Percentiles rank a stretch among this genome's conserved stretches.
phyloP scores from a whole-genome alignment of 1,284 basidiomycete genomes.

The Irpex lacteus region DNA sequence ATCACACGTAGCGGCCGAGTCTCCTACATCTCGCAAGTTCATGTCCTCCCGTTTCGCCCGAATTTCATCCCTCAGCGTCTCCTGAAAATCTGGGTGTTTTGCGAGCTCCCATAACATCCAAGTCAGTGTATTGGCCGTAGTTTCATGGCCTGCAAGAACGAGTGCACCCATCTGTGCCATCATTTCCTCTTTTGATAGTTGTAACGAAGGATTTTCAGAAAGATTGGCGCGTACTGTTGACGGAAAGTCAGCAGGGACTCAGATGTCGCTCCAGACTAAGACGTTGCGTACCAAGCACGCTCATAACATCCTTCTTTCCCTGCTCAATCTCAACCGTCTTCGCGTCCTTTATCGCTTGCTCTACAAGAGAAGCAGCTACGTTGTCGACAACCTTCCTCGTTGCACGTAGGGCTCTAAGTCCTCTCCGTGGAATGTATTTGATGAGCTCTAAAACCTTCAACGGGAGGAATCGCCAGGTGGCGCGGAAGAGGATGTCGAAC shows the following conservation, averaged over 20 bases:
- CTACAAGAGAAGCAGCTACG: slow-evolving; percentile 5
- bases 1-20: slow-evolving; percentile 15
- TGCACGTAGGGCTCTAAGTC: slow-evolving; percentile 23
- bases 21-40: background rate
- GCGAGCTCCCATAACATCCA: slow-evolving; percentile 44
- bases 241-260: too few species aligned
- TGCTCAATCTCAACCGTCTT: slow-evolving; percentile 10
- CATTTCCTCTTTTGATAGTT: slow-evolving; percentile 45
- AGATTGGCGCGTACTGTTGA: slow-evolving; percentile 50
- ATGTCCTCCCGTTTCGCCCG: slow-evolving; percentile 30
- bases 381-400: slow-evolving; percentile 21
- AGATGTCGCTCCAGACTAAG: background rate
- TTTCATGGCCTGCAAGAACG: slow-evolving; percentile 46
- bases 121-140: slow-evolving; percentile 40
- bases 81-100: slow-evolving; percentile 36
- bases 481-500: background rate
- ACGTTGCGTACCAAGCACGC: slow-evolving; percentile 19
- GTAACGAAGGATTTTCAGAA: slow-evolving; percentile 40
- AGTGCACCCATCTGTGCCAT: slow-evolving; percentile 49
- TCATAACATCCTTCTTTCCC: slow-evolving; percentile 27
- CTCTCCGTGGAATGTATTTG: slow-evolving; percentile 23
- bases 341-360: slow-evolving; percentile 2
- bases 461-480: slow-evolving; percentile 20
- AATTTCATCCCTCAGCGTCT: slow-evolving; percentile 40
- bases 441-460: slow-evolving; percentile 19